phyloP scores from a whole-genome alignment of 129 eudicot species.

The Artemisia annua region DNA sequence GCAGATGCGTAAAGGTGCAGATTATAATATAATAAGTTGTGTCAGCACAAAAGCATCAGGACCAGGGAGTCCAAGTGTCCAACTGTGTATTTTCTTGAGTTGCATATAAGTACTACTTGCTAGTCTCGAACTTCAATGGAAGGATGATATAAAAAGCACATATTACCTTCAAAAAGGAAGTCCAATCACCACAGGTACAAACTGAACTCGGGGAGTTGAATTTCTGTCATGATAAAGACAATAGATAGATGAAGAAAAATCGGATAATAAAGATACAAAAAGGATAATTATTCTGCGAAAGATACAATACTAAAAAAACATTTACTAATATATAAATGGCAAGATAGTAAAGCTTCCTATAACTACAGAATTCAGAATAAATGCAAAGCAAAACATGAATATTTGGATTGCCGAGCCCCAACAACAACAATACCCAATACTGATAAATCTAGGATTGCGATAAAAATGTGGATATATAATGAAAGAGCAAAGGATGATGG shows the following conservation, averaged over 20 bases:
- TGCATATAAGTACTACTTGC: neutral
- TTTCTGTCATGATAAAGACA: slow-evolving; percentile 53
- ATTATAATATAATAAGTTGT: neutral
- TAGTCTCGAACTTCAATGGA: neutral
- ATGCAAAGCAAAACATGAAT: slow-evolving; percentile 17
- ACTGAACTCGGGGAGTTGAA: slow-evolving; percentile 90
- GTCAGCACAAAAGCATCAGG: slow-evolving; percentile 5
- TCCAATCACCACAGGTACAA: slow-evolving; percentile 87
- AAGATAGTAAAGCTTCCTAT: slow-evolving; percentile 3
- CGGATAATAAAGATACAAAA: slow-evolving; percentile 15
- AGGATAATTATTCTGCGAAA: neutral
- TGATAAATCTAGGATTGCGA: neutral
- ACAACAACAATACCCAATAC: neutral
- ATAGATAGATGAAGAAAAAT: neutral
- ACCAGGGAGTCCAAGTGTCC: neutral
- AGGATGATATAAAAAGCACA: slow-evolving; percentile 19
- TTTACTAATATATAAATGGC: neutral
- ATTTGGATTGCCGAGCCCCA: neutral
- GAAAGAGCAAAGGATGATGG: slow-evolving; percentile 19
- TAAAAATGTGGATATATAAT: neutral
- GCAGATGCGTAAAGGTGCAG: slow-evolving; percentile 10
- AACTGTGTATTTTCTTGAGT: slow-evolving; percentile 1
- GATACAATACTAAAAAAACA: neutral
- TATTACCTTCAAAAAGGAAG: slow-evolving; percentile 78
- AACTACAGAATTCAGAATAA: slow-evolving; percentile 5